These are phyloP conservation scores for Neonothopanus nambi DNA, from an alignment of 1,284 basidiomycete genomes.

Conservation along the genomic window DNA sequence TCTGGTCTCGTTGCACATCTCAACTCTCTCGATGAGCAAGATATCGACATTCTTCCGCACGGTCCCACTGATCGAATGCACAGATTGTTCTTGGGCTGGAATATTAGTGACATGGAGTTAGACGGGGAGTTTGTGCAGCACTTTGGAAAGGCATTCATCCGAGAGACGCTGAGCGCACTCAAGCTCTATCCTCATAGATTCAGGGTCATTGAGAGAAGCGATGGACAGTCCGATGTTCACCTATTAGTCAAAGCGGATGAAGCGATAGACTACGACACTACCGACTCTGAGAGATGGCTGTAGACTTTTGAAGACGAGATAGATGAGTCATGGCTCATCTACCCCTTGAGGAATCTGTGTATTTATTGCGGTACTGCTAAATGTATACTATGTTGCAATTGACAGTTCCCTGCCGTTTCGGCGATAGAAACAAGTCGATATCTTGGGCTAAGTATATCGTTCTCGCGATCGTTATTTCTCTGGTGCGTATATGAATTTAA, in stretches of 20 bases:
- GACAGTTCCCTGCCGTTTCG: too few relatives aligned
- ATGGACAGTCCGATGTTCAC: slow-evolving; percentile 45
- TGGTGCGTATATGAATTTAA: too few relatives aligned
- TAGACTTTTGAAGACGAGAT: background rate
- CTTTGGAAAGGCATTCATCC: slow-evolving; percentile 54
- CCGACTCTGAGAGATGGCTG: slow-evolving; percentile 48
- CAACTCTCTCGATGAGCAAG: slow-evolving; percentile 28
- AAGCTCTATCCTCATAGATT: slow-evolving; percentile 50
- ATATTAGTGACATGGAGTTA: slow-evolving; percentile 34
- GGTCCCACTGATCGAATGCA: slow-evolving; percentile 24
- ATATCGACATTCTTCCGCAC: slow-evolving; percentile 15
- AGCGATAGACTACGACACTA: slow-evolving; percentile 43
- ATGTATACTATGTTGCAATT: too few relatives aligned
- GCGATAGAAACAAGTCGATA: too few relatives aligned
- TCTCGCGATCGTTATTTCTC: too few relatives aligned
- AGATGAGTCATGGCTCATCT: too few relatives aligned
- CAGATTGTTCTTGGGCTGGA: slow-evolving; percentile 65
- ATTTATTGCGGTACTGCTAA: too few relatives aligned
- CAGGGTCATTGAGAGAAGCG: slow-evolving; percentile 31
- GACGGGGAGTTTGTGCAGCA: slow-evolving; percentile 45
- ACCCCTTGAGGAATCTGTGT: too few relatives aligned
- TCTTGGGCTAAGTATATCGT: too few relatives aligned
- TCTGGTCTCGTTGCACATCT: slow-evolving; percentile 49
- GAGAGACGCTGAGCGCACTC: slow-evolving; percentile 49
- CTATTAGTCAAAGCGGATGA: slow-evolving; percentile 43